These are phyloP conservation scores for Pseudoneurospora amorphoporcata DNA, from an alignment of 495 filamentous ascomycete genomes.

Conservation along the genomic window DNA sequence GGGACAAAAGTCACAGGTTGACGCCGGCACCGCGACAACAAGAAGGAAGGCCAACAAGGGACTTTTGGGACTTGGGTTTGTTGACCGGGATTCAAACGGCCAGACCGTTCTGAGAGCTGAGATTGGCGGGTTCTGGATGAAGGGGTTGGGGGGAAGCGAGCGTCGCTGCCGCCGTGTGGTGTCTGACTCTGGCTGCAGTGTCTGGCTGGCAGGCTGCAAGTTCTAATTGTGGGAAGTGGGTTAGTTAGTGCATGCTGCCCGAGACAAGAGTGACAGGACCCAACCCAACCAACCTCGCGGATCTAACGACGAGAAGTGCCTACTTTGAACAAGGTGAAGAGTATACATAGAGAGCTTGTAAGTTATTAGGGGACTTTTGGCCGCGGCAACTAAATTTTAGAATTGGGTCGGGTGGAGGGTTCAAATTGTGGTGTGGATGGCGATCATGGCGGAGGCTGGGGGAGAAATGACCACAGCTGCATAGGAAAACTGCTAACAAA, in stretches of 20 bases:
- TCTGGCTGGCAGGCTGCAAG: not conserved
- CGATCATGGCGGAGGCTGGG: not conserved
- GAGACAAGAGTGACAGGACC: not conserved
- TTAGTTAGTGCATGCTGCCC: not conserved
- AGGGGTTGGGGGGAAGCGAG: not conserved
- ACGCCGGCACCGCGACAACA: not conserved
- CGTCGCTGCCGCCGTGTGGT: not conserved
- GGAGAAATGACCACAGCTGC: not conserved
- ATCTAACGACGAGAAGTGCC: too few relatives aligned
- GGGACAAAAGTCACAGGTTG: not conserved
- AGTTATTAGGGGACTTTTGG: not conserved
- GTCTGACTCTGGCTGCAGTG: not conserved
- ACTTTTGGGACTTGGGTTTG: not conserved
- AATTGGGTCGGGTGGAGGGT: not conserved
- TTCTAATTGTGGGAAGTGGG: not conserved
- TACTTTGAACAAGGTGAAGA: not conserved
- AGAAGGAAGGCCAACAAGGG: not conserved
- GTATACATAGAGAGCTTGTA: not conserved
- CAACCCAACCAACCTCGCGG: not conserved
- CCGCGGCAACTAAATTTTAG: not conserved
- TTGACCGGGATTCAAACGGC: not conserved
- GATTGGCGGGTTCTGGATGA: not conserved
- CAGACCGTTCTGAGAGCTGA: not conserved
- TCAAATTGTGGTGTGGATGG: not conserved
- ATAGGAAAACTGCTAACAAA: not conserved